Evolutionary conservation across 139 green algal species (phyloP), one percentile per base, ranked within the genome.

Genomic region (Chlamydomonas sp.): DNA sequence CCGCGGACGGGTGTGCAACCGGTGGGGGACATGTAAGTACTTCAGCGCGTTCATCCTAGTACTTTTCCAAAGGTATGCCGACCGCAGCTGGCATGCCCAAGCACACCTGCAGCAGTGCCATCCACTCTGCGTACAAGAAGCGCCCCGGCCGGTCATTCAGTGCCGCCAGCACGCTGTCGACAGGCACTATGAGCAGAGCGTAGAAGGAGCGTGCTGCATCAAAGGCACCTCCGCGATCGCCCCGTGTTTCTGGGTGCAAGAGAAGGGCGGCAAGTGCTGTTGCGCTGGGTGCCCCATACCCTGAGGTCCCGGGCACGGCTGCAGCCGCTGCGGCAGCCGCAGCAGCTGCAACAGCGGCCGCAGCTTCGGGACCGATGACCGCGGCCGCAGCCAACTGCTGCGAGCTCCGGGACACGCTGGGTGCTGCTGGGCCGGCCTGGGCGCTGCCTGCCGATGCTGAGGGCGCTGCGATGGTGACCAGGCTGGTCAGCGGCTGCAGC

Each of bases 31-130:
- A 49, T 49, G 31, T 49, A 49, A 49, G 31, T 49, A 49, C 31
- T 49, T 49, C 31, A 49, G 31, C 31, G 31, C 31, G 31, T 49
- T 49, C 31, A 49, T 49, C 31, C 31, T 49, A 49, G 31, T 49
- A 49, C 31, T 49, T 49, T 49, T 49, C 31, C 31, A 49, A 49
- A 49, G 31, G 31, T 49, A 49, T 49, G 31, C 31, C 31, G 31
- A 49, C 31, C 31, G 31, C 31, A 49, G 31, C 31, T 49, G 31
- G 31, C 31, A 49, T 49, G 31, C 63, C 64, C 68, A 49, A 6
- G 31, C 77, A 1, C 63, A 94, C 93, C 92, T 93, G 86, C 76
- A 97, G 86, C 86, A 97, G 89, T 6, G 92, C 92, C 68, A 86
- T 66, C 85, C 92, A 97, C 75, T 97, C 95, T 2, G 87, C 62